These are phyloP conservation scores for Mortierella sp. DNA, from an alignment of 371 early-diverging fungal genomes.

Conservation along the genomic window DNA sequence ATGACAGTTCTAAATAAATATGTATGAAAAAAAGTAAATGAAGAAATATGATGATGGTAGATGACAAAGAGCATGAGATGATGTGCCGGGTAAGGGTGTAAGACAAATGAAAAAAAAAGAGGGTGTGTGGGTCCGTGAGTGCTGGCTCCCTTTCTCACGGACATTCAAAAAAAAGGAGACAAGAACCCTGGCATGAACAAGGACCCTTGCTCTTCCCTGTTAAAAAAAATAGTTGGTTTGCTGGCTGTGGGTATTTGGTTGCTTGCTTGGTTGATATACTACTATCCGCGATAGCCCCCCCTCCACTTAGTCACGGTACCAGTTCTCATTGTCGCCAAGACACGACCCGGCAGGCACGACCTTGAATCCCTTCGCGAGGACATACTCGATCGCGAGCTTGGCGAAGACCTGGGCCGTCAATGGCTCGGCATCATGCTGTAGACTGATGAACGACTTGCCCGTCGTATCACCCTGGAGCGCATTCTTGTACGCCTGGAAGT, in stretches of 20 bases:
- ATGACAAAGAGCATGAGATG: neutral
- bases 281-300: neutral
- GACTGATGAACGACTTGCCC: slow-evolving; percentile 35
- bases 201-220: neutral
- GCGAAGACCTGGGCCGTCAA: slow-evolving; percentile 28
- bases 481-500: slow-evolving; percentile 21
- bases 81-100: neutral
- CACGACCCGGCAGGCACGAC: slow-evolving; percentile 41
- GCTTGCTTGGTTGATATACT: neutral
- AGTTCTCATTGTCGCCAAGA: slow-evolving; percentile 33
- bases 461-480: slow-evolving; percentile 15
- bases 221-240: neutral
- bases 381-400: slow-evolving; percentile 53
- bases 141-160: neutral
- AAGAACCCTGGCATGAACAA: neutral
- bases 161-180: neutral
- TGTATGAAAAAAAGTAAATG: neutral
- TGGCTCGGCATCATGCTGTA: slow-evolving; percentile 51
- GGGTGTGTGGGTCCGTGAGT: neutral
- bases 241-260: neutral
- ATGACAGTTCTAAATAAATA: too few species aligned
- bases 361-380: slow-evolving; percentile 36
- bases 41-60: neutral
- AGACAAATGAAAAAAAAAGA: neutral
- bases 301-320: slow-evolving; percentile 26